Evolutionary conservation across 352 stramenopile species (phyloP), one percentile per base, ranked within the genome.

Genomic region (Phytophthora pinifolia): DNA sequence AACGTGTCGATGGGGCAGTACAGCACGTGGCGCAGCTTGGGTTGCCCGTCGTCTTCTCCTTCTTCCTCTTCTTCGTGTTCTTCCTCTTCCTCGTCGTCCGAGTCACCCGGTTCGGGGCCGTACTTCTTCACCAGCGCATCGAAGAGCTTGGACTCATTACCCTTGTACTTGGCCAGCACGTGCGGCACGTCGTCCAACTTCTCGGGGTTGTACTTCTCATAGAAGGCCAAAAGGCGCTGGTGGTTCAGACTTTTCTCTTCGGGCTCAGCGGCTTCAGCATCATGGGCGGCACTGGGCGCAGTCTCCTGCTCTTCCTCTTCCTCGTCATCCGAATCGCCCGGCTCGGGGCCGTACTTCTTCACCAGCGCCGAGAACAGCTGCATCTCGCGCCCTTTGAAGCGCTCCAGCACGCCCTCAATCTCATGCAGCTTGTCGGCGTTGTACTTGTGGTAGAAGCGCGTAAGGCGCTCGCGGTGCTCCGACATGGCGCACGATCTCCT

Each of bases 1-100:
- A 94, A 67, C 50, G 83, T 86, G 60, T 94, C 83, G 45, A 94
- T 78, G n/a, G 83, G 83, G 44, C 83, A 94, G 65, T 94, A 94
- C 15, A 81, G 38, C n/a, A 94, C 74, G 10, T 61, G 67, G 47
- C 74, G 74, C 22, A 83, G 65, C 70, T 89, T 85, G 18, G 67
- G 65, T n/a, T 63, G 57, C 14, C 59, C 67, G 44, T 69, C 59
- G 0, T 74, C 64, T 2, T 76, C 57, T 0, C 79, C 74, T 0
- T 72, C 63, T 0, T 82, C 66, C 0, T 84, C 69, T 2, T 88
- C 78, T 0, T 84, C 65, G 0, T 72, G 66, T 0, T 76, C 65
- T 2, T 80, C 67, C 0, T 82, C 74, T 13, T 77, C 74, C n/a
- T 87, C 72, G 9, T 88, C 73, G 9, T 87, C 76, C 20, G 77